Base-by-base conservation (phyloP, 306 rosid species). In the Hippophae tibetana region DNA sequence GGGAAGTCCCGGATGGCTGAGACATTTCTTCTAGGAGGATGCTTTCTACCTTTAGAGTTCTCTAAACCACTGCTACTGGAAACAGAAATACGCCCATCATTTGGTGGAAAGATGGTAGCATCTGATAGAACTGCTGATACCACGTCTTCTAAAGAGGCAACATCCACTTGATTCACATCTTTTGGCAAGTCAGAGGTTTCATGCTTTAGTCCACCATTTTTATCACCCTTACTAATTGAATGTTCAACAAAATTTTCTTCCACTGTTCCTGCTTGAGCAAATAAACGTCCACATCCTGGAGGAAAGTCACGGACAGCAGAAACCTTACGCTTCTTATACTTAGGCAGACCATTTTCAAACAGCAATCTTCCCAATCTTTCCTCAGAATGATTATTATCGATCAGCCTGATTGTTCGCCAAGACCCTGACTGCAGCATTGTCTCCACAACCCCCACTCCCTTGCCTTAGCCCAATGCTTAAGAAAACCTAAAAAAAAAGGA, bases 261-360 rank as follows among this genome's bases (percentile, higher is more conserved):
- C 8, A 48, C n/a, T 42, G 62, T 31, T 42, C 68, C 50, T 52
- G 48, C 54, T 31, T 31, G 38, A 31, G 38, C 38, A 31, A 9
- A 10, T 2, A 31, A 31, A 6, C 72, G 81, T 65, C 96, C 96
- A 76, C 98, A 92, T 8, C 79, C 89, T 2, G 67, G 75, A 1
- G 98, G 96, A 63, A 69, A 92, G 69, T 87, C 87, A 3, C 95
- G 96, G 74, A 79, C n/a, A 6, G 89, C 86, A 38, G 81, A 85
- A 64, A 80, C 69, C 65, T 50, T 72, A 12, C 84, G 85, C 48
- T 69, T 64, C 71, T 82, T 85, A 68, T 58, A 78, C 73, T 64
- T 53, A 7, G 74, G 65, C 23, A 25, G 54, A 57, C 41, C 42
- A 64, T 74, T 79, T 72, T 74, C 87, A 73, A 62, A 66, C 10